Base-by-base conservation (phyloP, 805 yeast genomes). In the Lipomyces anomalus region DNA sequence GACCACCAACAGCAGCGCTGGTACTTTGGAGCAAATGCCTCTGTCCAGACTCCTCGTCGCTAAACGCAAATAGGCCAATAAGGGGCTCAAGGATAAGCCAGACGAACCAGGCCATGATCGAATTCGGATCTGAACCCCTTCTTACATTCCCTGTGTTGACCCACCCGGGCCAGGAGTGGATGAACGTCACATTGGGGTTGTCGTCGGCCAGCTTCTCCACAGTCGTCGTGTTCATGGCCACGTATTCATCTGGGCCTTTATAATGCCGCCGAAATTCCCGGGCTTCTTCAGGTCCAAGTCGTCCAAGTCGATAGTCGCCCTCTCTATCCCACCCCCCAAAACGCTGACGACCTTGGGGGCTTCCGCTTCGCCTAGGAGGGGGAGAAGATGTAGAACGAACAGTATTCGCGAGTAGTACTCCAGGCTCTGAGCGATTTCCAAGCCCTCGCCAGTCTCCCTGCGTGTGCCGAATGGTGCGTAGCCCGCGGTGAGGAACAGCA, bases 331-430 rank as follows among this genome's bases (percentile, higher is more conserved):
- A 32, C 35, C 35, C 35, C 21, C 35, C 35, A 1, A 2, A 9
- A 32, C 35, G 35, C 35, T 32, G 35, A 32, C 35, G 35, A 32
- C 35, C 35, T 32, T 32, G 35, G 35, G 9, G 35, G 35, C 35
- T 32, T 32, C 35, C 35, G 9, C 35, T 32, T 6, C 35, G 35
- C 35, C 21, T 2, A 32, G 35, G 35, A 32, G 35, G 35, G 35
- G 35, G 35, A 32, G 35, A 9, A 32, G 35, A 32, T 32, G 35
- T 17, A 32, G 35, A 32, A 32, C 35, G 35, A 32, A 32, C 35
- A 32, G 11, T 21, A 32, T 32, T 32, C 35, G 35, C 9, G 35
- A 32, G 35, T 32, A 32, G 35, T 32, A 32, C 35, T 32, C 35
- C 35, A 32, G 35, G 35, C 35, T 9, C 35, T 32, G 35, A 32